Evolutionary conservation across 345 rosid genomes (phyloP).

Genomic region (Eucalyptus dawsonii): DNA sequence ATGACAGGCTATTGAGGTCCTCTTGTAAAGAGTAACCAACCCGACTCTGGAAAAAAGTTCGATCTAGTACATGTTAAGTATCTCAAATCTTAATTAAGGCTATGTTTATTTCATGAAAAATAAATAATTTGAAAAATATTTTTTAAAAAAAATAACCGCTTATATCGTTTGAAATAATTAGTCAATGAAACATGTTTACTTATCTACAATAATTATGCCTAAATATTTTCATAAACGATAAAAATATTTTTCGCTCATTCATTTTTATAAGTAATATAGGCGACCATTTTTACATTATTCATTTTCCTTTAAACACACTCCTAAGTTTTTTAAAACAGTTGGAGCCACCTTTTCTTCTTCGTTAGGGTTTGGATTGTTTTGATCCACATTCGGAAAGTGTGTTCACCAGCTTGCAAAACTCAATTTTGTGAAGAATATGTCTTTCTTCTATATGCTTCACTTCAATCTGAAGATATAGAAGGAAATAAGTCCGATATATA

Average conservation of each 20-base stretch:
- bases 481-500: neutral
- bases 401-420: neutral
- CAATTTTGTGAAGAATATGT: neutral
- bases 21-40: neutral
- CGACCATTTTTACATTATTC: neutral
- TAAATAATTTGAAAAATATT: neutral
- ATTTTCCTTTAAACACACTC: too few relatives aligned
- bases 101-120: neutral
- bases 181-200: neutral
- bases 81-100: neutral
- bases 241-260: neutral
- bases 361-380: neutral
- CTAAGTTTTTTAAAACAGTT: neutral
- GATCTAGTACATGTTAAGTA: neutral
- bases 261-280: neutral
- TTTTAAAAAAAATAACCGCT: rapidly evolving
- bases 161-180: neutral
- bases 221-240: rapidly evolving
- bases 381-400: neutral
- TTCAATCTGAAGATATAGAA: neutral
- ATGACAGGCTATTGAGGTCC: neutral
- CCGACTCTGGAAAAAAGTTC: neutral
- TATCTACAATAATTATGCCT: neutral
- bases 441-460: neutral
- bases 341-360: neutral